Conservation (phyloP, 1,284 basidiomycete genomes). For the Agaricales sp. region DNA sequence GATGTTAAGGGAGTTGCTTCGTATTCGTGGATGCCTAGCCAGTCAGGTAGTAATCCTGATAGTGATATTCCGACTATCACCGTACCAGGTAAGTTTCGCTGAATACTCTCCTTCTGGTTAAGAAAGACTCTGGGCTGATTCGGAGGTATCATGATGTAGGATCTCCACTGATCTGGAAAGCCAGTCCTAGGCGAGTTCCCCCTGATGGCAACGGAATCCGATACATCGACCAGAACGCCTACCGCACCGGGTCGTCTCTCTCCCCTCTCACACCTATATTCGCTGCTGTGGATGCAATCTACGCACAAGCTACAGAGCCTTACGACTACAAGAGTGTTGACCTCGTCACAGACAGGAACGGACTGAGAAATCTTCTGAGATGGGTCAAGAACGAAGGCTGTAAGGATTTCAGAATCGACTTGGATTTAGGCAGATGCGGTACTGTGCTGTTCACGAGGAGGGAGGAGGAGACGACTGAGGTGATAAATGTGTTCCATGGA, state of each 20-base stretch:
- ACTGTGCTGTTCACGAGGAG: slow-evolving; percentile 22
- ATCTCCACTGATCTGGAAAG: neutral
- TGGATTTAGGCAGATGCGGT: slow-evolving; percentile 17
- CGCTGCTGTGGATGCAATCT: slow-evolving; percentile 22
- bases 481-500: slow-evolving; percentile 13
- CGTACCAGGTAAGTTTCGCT: neutral
- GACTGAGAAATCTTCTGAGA: slow-evolving; percentile 24
- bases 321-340: slow-evolving; percentile 21
- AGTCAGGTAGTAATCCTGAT: no score
- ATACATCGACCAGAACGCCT: slow-evolving; percentile 21
- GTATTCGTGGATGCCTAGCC: neutral
- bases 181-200: slow-evolving; percentile 12
- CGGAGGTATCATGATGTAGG: neutral
- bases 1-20: neutral
- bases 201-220: slow-evolving; percentile 18
- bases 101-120: neutral
- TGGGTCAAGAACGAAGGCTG: slow-evolving; percentile 13
- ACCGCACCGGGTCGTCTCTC: slow-evolving; percentile 17
- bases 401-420: slow-evolving; percentile 25
- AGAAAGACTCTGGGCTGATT: neutral
- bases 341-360: slow-evolving; percentile 25
- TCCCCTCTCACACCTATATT: slow-evolving; percentile 25
- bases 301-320: slow-evolving; percentile 7
- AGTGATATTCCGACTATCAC: neutral
- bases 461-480: slow-evolving; percentile 12